Base-by-base conservation (phyloP, 441 rosid species). In the Brassica hybrid region DNA sequence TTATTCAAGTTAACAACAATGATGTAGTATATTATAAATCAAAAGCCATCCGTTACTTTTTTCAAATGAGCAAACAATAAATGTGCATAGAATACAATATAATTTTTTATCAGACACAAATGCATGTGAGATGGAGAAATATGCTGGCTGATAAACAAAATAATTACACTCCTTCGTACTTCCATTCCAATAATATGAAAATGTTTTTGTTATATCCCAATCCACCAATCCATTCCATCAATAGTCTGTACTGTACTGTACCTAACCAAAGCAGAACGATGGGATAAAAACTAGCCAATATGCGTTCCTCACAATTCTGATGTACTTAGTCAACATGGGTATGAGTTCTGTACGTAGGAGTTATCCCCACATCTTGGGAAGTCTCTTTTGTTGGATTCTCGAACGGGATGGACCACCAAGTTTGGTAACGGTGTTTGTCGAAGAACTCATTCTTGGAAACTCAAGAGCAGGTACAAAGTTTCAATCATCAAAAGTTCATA, bases 381-480 rank as follows among this genome's bases (percentile, higher is more conserved):
- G 59, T 54, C 59, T 54, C 59, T 54, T 52, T 54, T 54, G 59
- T 54, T 54, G 59, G 59, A 54, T 54, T 54, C 59, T 54, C 21
- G 4, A 54, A 54, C 59, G 21, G 21, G 59, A 54, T 54, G 59
- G 59, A 54, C 59, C 59, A 54, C 21, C 21, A 54, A 54, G 59
- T 54, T 54, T 54, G 59, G 59, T 54, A 54, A 2, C 21, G 21
- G 21, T 54, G 59, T 54, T 54, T 54, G 21, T 54, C 59, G 59
- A 54, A 54, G 21, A 54, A 54, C 59, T 54, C 59, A 16, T 54
- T 54, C 59, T 54, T 54, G 59, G 21, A 10, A 54, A 16, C 21
- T 54, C 59, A 54, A 54, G 17, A 54, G 59, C 59, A 7, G 59
- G 59, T 54, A 54, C 59, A 54, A 54, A 54, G 59, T 54, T 54